phyloP scores from a whole-genome alignment of 1,139 yeast species.

The Saccharomyces pastorianus region DNA sequence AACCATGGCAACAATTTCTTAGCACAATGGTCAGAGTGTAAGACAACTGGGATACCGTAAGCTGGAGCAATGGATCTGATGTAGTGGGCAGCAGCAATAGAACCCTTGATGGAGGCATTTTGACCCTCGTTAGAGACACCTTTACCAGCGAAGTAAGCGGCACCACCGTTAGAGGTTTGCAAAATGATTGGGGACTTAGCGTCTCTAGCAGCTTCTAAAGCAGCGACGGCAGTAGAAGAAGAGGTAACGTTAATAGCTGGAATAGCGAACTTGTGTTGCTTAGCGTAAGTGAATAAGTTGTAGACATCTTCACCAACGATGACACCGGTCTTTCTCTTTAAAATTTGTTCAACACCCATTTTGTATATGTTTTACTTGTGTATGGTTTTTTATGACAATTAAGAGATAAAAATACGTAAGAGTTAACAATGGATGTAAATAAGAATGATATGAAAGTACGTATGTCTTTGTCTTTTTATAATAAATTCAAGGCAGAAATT shows the following conservation, averaged over 20 bases:
- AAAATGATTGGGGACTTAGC: conserved; percentile 88
- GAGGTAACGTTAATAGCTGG: conserved; percentile 98
- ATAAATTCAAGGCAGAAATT: background rate
- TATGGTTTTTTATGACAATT: background rate
- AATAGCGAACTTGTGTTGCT: conserved; percentile 87
- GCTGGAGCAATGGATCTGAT: conserved; percentile 93
- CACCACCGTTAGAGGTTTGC: conserved; percentile 98
- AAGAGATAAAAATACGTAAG: background rate
- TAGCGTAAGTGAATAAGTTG: conserved; percentile 87
- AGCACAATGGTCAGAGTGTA: conserved; percentile 99
- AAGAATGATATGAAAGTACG: background rate
- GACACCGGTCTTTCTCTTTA: conserved; percentile 91
- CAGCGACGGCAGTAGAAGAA: conserved; percentile 93
- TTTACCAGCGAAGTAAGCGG: conserved; percentile 99
- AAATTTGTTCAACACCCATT: conserved; percentile 56
- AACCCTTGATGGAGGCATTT: conserved; percentile 88
- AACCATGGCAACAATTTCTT: conserved; percentile 96
- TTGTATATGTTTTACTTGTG: conserved; percentile 5
- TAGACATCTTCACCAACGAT: conserved; percentile 97
- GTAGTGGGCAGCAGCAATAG: conserved; percentile 97
- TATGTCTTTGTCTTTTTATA: background rate
- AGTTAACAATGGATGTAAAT: background rate
- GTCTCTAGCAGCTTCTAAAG: conserved; percentile 98
- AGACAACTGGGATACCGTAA: conserved; percentile 92
- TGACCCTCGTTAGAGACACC: conserved; percentile 93